Evolutionary conservation across 371 early-diverging fungal species (phyloP), one percentile per base, ranked within the genome.

Genomic region (Coemansia sp.): DNA sequence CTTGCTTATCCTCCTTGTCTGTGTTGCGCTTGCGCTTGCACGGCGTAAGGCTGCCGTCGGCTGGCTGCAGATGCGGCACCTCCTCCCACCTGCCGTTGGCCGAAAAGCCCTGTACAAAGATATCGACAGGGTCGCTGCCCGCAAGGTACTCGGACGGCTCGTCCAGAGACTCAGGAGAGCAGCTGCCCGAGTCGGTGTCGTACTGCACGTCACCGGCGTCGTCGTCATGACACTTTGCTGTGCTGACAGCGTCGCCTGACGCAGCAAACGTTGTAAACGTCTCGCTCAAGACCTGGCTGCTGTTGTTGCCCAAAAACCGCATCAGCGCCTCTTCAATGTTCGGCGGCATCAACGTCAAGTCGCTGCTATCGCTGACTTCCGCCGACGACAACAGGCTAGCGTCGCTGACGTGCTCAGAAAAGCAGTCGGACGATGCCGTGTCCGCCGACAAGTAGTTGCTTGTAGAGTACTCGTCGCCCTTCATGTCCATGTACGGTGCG

Each of bases 21-120:
- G 59, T 47, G 54, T 50, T 47, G 45, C 75, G 75, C 67, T 75
- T 75, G 67, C 76, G 76, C 64, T 75, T 75, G 67, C 75, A 71
- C 1, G 75, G 71, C 34, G 67, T 58, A 16, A 71, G 71, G 27
- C 53, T 63, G 55, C 56, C 63, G 45, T 64, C 65, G 54, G 63
- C 37, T n/a, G 34, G 54, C 42, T 31, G 56, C 18, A 16, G 55
- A 18, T 6, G 37, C 59, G 59, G 56, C 34, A 67, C 48, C 3
- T 40, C 53, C 54, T 71, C 71, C 71, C 71, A 67, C 61, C 72
- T 60, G 60, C 71, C 71, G 52, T 66, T 66, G n/a, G 58, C 59
- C 1, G 59, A 53, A 40, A 53, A 64, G 40, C 31, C 29, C 64
- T 71, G 67, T 45, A 71, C 76, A 48, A 67, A 71, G 27, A 75